These are phyloP conservation scores for Castanea crenata DNA, from an alignment of 306 rosid species.

Conservation along the genomic window DNA sequence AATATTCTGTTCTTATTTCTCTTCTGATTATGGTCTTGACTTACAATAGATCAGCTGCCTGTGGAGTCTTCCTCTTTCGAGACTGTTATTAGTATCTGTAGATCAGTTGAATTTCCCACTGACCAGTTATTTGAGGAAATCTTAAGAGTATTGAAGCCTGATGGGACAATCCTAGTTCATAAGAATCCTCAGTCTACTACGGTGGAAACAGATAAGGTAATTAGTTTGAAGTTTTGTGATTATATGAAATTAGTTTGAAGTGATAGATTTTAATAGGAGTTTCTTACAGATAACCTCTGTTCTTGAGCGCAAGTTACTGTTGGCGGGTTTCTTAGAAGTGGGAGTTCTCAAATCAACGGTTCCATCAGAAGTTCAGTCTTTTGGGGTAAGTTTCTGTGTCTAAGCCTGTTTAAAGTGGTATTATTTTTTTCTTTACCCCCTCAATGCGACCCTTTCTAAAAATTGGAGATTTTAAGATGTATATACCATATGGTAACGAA, in stretches of 20 bases:
- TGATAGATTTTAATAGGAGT: conserved; percentile 24
- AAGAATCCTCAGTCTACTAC: conserved; percentile 42
- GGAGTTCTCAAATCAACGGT: conserved; percentile 39
- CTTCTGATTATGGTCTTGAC: conserved; percentile 1
- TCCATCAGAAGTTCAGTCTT: conserved; percentile 25
- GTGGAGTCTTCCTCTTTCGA: conserved; percentile 66
- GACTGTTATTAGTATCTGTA: conserved; percentile 45
- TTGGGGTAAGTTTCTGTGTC: conserved; percentile 48
- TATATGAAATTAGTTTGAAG: neutral
- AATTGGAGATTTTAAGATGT: too few relatives aligned
- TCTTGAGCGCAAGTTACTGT: conserved; percentile 58
- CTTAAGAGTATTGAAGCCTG: conserved; percentile 68
- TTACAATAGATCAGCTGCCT: conserved; percentile 60
- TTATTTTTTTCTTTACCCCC: neutral
- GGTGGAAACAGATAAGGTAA: conserved; percentile 54
- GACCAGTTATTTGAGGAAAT: conserved; percentile 61
- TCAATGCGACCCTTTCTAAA: too few relatives aligned
- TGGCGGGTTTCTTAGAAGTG: conserved; percentile 76
- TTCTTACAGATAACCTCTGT: conserved; percentile 49
- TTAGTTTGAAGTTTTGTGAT: conserved; percentile 9
- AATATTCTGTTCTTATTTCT: conserved; percentile 3
- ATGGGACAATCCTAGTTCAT: conserved; percentile 54
- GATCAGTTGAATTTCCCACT: conserved; percentile 52
- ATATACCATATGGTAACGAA: too few relatives aligned
- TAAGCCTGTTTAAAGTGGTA: neutral